Base-by-base conservation (phyloP, 805 yeast genomes). In the Kodamaea restingae region DNA sequence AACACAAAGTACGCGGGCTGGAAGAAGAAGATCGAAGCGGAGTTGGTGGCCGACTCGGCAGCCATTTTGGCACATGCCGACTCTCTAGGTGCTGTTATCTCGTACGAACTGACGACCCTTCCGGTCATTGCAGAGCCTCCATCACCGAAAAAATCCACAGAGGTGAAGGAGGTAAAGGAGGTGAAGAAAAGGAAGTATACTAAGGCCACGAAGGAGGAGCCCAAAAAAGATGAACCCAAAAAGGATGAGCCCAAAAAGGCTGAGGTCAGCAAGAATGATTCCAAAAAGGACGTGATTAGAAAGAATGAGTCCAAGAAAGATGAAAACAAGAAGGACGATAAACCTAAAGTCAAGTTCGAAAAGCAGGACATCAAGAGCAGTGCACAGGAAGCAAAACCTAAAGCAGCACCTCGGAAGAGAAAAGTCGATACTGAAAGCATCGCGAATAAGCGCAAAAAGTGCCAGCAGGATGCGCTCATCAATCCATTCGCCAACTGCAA, bases 11-110 rank as follows among this genome's bases (percentile, higher is more conserved):
- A 78, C 10, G 73, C 75, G 15, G 76, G 76, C 1, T 77, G 81
- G 81, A 76, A 72, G 47, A 73, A 74, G 46, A 73, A 70, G 40
- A 58, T 84, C 1, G 97, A 90, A 47, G 67, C 72, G 43, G 97
- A 81, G 50, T 63, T 77, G 24, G 56, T 80, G 0, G 71, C 70
- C 24, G 96, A 88, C 58, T 65, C 85, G 1, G 77, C 73, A 34
- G 46, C 56, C 30, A 79, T 82, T 20, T 43, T 75, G 4, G 65
- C 63, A 12, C 78, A 80, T 32, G 71, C 84, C 20, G 73, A 69
- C 24, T 38, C 40, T 1, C 45, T 40, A 24, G 63, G 59, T 1
- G 48, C 45, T 3, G 34, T 53, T 2, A 32, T 54, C 4, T 47
- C 57, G 2, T 54, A 53, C 31, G 61, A 56, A 7, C 36, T 40